phyloP scores from a whole-genome alignment of 129 eudicot species.

The Centella asiatica region DNA sequence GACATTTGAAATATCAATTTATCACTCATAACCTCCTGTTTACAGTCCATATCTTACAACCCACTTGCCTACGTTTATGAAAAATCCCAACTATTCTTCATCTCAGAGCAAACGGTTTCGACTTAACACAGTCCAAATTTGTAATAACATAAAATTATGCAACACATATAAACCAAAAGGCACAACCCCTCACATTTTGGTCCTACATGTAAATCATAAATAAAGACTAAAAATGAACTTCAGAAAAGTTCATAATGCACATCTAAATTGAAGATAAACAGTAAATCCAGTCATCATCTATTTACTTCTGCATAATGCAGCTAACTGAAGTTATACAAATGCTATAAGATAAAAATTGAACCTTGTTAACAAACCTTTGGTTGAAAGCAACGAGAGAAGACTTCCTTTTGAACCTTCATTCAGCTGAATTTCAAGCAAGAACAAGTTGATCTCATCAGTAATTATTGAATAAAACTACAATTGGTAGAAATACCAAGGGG shows the following conservation, averaged over 20 bases:
- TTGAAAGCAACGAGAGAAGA: conserved; percentile 37
- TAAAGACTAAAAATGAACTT: background rate
- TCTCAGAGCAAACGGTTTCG: too few species aligned
- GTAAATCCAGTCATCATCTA: background rate
- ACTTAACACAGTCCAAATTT: background rate
- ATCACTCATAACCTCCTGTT: background rate
- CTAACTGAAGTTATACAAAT: background rate
- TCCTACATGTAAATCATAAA: conserved; percentile 6
- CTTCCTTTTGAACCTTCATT: conserved; percentile 39
- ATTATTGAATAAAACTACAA: background rate
- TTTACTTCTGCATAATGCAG: background rate
- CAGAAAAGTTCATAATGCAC: too few species aligned
- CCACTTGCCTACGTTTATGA: background rate
- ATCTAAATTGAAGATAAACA: too few species aligned
- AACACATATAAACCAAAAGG: background rate
- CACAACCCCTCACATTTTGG: background rate
- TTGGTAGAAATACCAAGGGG: too few species aligned
- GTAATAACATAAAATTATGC: too few species aligned
- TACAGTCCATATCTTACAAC: background rate
- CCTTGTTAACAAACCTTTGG: conserved; percentile 48
- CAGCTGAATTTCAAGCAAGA: conserved; percentile 29
- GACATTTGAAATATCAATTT: background rate
- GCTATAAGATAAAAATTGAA: background rate
- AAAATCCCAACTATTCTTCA: background rate
- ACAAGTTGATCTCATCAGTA: background rate